These are phyloP conservation scores for Penicillium sp. DNA, from an alignment of 2,329 filamentous ascomycete species.

Conservation along the genomic window DNA sequence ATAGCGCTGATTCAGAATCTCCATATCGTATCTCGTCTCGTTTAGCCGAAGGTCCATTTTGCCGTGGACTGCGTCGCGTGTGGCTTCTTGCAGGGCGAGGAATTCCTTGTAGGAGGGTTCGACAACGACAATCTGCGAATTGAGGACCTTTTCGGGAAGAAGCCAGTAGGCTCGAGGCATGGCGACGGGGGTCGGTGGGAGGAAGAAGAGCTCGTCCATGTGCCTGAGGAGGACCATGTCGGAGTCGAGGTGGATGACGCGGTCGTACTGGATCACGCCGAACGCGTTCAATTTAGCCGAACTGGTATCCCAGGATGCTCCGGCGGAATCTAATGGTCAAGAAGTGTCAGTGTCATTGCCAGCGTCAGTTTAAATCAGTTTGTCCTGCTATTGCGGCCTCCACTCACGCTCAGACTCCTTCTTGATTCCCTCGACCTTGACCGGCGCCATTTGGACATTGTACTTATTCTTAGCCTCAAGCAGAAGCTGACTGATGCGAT, in stretches of 20 bases:
- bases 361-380: background rate
- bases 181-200: slow-evolving; percentile 64
- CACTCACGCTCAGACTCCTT: slow-evolving; percentile 26
- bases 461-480: slow-evolving; percentile 54
- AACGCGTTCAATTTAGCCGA: slow-evolving; percentile 73
- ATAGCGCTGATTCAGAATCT: slow-evolving; percentile 68
- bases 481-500: slow-evolving; percentile 52
- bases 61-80: slow-evolving; percentile 31
- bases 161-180: slow-evolving; percentile 76
- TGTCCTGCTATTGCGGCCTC: background rate
- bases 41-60: slow-evolving; percentile 30
- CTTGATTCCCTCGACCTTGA: slow-evolving; percentile 44
- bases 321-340: slow-evolving; percentile 22
- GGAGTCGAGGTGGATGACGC: slow-evolving; percentile 64
- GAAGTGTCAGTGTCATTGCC: background rate
- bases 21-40: slow-evolving; percentile 63
- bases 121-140: slow-evolving; percentile 66
- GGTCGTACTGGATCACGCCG: slow-evolving; percentile 66
- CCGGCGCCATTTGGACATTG: slow-evolving; percentile 55
- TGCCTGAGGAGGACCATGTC: slow-evolving; percentile 65
- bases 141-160: slow-evolving; percentile 59
- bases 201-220: slow-evolving; percentile 73
- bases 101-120: slow-evolving; percentile 60
- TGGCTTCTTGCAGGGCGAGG: slow-evolving; percentile 32
- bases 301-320: slow-evolving; percentile 64